Evolutionary conservation across 2,329 filamentous ascomycete genomes (phyloP).

Genomic region (Colletotrichum magnum): DNA sequence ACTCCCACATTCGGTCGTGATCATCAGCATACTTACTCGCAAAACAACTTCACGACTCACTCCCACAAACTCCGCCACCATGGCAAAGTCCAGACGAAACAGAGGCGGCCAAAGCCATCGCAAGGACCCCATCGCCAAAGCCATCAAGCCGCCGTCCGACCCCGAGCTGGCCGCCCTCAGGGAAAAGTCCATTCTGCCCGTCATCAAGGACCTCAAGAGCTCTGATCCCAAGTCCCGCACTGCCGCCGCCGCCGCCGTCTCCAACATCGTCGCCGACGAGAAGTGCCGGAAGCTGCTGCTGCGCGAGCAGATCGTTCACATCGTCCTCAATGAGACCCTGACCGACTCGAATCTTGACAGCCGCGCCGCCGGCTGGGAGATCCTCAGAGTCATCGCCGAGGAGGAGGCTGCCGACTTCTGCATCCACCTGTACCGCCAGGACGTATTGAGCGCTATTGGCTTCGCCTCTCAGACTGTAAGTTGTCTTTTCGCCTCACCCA

Average conservation of each 20-base stretch:
- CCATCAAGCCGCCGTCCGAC: conserved; percentile 73
- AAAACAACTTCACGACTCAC: conserved; percentile 5
- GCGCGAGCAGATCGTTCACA: conserved; percentile 75
- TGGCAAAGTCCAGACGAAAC: conserved; percentile 73
- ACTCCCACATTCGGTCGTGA: background rate
- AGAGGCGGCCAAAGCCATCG: conserved; percentile 63
- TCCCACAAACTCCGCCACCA: conserved; percentile 48
- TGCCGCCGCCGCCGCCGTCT: conserved; percentile 70
- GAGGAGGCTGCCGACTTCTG: conserved; percentile 78
- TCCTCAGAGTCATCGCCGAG: conserved; percentile 71
- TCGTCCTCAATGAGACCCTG: conserved; percentile 74
- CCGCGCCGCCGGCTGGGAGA: conserved; percentile 77
- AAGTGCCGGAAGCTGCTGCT: conserved; percentile 76
- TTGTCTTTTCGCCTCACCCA: conserved; percentile 25
- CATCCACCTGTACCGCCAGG: conserved; percentile 73
- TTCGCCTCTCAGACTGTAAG: conserved; percentile 68
- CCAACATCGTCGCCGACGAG: conserved; percentile 73
- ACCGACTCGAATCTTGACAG: conserved; percentile 75
- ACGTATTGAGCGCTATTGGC: conserved; percentile 72
- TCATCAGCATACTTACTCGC: background rate
- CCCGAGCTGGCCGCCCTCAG: conserved; percentile 75
- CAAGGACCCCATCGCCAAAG: conserved; percentile 69
- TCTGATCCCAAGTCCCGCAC: conserved; percentile 72
- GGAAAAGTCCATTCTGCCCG: conserved; percentile 74
- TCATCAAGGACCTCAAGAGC: conserved; percentile 72